Base-by-base conservation (phyloP, 441 rosid genomes). In the Raphanus hybrid region DNA sequence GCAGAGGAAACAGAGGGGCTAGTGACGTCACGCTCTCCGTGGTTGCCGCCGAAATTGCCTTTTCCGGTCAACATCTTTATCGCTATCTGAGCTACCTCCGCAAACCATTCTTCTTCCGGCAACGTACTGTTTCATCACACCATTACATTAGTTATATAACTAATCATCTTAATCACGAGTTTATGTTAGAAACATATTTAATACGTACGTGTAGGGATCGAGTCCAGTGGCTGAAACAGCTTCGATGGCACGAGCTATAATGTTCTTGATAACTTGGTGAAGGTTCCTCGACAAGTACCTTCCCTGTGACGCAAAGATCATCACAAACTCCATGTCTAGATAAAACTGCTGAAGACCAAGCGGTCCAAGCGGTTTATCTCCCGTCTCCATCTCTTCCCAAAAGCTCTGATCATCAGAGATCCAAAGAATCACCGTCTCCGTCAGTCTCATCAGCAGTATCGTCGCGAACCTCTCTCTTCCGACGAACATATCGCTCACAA, bases 321-420 rank as follows among this genome's bases (percentile, higher is more conserved):
- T 66, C n/a, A 94, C 97, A 80, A 93, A 95, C 84, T 93, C 90
- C 99, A 95, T 95, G 66, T 95, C 99, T 81, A 95, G 74, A 82
- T 91, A 95, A 79, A 95, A 84, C 97, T 95, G 98, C 74, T 90
- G 98, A 39, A 95, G 87, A 78, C 98, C 97, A 66, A 87, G 81
- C 18, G 96, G 88, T 20, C 98, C 98, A 20, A 95, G 76, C 62
- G 98, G 91, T 75, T 78, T 89, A 2, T 78, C 81, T 64, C 94
- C 98, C 27, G 85, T 84, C 75, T 93, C 96, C 75, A 93, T 85
- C 67, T 93, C 97, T 81, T 87, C 92, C 99, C 99, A 93, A 67
- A 95, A 95, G 55, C 71, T 85, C 79, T 95, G 92, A 76, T 95
- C 99, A 74, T 89, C 91, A 15, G 97, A 93, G 41, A 93, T 93